A percentile compares a stretch with the other conserved stretches of the same genome.
phyloP scores from a whole-genome alignment of 257 asterid genomes.

The Capsicum rhomboideum region DNA sequence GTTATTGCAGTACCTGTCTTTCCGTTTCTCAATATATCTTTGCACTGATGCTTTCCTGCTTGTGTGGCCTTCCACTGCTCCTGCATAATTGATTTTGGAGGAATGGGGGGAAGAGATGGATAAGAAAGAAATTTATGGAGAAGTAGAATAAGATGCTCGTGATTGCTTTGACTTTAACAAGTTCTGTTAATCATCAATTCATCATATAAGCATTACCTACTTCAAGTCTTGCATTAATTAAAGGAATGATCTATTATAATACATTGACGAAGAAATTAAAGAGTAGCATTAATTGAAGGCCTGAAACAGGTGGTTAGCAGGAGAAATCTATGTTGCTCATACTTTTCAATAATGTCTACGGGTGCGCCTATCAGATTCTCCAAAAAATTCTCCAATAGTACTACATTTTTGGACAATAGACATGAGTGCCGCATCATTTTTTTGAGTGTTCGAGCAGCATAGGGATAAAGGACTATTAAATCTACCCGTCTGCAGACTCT shows the following conservation, averaged over 20 bases:
- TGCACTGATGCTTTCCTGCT: conserved; percentile 83
- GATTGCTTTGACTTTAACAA: neutral
- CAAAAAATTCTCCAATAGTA: neutral
- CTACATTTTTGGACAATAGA: neutral
- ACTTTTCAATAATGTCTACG: neutral
- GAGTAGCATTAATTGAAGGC: neutral
- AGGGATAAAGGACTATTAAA: neutral
- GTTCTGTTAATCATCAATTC: conserved; percentile 3
- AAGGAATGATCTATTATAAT: neutral
- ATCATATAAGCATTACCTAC: neutral
- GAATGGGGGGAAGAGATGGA: conserved; percentile 7
- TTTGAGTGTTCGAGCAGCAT: neutral
- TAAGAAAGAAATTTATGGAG: conserved; percentile 3
- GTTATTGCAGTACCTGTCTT: conserved; percentile 72
- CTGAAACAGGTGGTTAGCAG: neutral
- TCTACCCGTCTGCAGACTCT: neutral
- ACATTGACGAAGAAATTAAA: neutral
- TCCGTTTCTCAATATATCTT: conserved; percentile 88
- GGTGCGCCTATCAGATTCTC: neutral
- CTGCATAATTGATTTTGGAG: neutral
- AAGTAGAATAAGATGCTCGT: neutral
- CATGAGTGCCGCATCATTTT: neutral
- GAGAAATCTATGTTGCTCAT: neutral
- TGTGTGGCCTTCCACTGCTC: conserved; percentile 60
- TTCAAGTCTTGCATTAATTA: neutral